Evolutionary conservation across 2,329 filamentous ascomycete genomes (phyloP).

Genomic region (Ascosphaera apis): DNA sequence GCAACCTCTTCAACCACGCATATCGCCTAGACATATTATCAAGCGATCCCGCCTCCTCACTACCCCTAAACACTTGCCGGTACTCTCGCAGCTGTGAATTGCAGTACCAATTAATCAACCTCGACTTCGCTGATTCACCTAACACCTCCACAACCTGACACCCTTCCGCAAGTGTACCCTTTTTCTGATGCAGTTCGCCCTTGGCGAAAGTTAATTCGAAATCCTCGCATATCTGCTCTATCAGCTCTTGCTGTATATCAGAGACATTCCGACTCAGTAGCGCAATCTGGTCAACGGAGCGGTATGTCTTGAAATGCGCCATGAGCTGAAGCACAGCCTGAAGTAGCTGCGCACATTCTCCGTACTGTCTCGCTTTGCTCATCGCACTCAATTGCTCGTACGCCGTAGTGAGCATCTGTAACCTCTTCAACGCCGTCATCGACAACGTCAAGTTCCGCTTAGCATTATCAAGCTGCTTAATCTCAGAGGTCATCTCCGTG

Average conservation of each 20-base stretch:
- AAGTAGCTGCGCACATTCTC: slow-evolving; percentile 79
- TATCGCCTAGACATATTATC: slow-evolving; percentile 93
- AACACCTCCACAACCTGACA: slow-evolving; percentile 89
- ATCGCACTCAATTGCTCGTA: slow-evolving; percentile 82
- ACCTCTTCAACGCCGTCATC: slow-evolving; percentile 89
- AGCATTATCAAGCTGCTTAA: slow-evolving; percentile 87
- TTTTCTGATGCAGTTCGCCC: slow-evolving; percentile 49
- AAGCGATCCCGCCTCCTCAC: slow-evolving; percentile 83
- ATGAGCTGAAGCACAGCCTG: slow-evolving; percentile 94
- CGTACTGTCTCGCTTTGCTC: slow-evolving; percentile 69
- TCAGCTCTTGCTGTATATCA: slow-evolving; percentile 71
- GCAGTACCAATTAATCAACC: slow-evolving; percentile 88
- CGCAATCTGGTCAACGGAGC: slow-evolving; percentile 95
- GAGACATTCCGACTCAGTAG: slow-evolving; percentile 78
- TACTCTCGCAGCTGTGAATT: slow-evolving; percentile 94
- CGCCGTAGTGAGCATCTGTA: slow-evolving; percentile 98
- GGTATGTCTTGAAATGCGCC: slow-evolving; percentile 94
- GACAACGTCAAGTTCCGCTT: slow-evolving; percentile 91
- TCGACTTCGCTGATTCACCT: slow-evolving; percentile 59
- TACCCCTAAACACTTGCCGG: slow-evolving; percentile 81
- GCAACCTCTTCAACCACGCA: slow-evolving; percentile 86
- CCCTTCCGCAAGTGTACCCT: slow-evolving; percentile 55
- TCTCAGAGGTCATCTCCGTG: slow-evolving; percentile 96
- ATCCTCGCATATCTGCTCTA: slow-evolving; percentile 98
- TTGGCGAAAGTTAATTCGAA: slow-evolving; percentile 91